phyloP scores from a whole-genome alignment of 2,329 filamentous ascomycete genomes.

The Trichoderma atroviride region DNA sequence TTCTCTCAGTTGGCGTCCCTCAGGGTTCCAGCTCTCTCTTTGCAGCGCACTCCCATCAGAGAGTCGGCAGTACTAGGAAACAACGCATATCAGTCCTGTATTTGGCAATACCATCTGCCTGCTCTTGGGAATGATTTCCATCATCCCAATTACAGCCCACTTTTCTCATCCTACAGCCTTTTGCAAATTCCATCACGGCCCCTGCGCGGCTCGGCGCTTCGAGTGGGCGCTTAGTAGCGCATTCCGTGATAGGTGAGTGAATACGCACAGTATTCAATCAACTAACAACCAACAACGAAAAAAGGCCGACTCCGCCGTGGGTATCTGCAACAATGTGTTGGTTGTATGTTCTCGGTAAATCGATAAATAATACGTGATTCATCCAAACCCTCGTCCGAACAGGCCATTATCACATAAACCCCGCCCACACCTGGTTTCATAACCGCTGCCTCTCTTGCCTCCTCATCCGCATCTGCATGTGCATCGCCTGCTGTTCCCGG shows the following conservation, averaged over 20 bases:
- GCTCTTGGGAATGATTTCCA: not conserved
- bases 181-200: not conserved
- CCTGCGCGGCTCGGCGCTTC: constrained; percentile 1
- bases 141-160: no score
- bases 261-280: not conserved
- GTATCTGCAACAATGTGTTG: constrained; percentile 5
- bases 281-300: not conserved
- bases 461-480: not conserved
- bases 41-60: not conserved
- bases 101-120: not conserved
- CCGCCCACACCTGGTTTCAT: not conserved
- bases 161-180: not conserved
- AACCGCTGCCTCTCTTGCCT: not conserved
- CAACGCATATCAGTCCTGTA: not conserved
- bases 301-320: not conserved
- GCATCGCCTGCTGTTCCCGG: not conserved
- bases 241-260: not conserved
- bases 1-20: not conserved
- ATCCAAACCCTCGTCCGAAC: not conserved
- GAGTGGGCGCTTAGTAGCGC: constrained; percentile 10
- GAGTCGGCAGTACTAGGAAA: not conserved
- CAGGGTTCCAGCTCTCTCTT: not conserved
- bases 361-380: not conserved
- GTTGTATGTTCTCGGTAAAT: not conserved
- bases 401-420: not conserved